Evolutionary conservation across 306 rosid genomes (phyloP).

Genomic region (Quercus agrifolia): DNA sequence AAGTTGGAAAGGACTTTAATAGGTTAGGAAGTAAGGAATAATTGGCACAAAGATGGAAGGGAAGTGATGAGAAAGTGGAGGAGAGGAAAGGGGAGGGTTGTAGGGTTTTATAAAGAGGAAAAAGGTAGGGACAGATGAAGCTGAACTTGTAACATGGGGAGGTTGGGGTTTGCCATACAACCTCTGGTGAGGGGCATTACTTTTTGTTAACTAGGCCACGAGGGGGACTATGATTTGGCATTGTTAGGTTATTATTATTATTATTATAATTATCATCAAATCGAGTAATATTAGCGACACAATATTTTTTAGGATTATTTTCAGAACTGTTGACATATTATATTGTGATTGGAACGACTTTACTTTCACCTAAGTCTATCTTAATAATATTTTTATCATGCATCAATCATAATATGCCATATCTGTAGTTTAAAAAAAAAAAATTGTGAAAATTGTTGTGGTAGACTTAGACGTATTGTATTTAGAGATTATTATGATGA

Average conservation of each 20-base stretch:
- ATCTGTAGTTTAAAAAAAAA: too few relatives aligned
- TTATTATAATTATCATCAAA: constrained; percentile 3
- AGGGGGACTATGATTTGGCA: constrained; percentile 36
- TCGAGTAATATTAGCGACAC: too few relatives aligned
- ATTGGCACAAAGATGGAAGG: constrained; percentile 20
- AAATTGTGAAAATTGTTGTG: too few relatives aligned
- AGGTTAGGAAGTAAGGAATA: constrained; percentile 1
- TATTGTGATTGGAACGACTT: too few relatives aligned
- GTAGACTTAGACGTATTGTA: too few relatives aligned
- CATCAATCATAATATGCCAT: too few relatives aligned
- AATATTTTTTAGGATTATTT: too few relatives aligned
- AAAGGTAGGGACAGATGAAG: constrained; percentile 34
- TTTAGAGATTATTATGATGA: too few relatives aligned
- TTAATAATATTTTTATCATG: too few relatives aligned
- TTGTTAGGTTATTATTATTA: neutral
- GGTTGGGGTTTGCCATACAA: constrained; percentile 78
- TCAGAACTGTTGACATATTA: fast-evolving
- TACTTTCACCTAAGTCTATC: too few relatives aligned
- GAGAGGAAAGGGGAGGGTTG: constrained; percentile 36
- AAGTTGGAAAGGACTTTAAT: neutral
- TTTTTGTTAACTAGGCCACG: constrained; percentile 54
- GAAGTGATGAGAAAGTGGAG: constrained; percentile 30
- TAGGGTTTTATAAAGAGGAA: constrained; percentile 44
- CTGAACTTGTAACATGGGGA: constrained; percentile 60
- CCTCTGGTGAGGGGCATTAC: constrained; percentile 48